Evolutionary conservation across 164 flowering plant species (phyloP).

Genomic region (Dillenia turbinata): DNA sequence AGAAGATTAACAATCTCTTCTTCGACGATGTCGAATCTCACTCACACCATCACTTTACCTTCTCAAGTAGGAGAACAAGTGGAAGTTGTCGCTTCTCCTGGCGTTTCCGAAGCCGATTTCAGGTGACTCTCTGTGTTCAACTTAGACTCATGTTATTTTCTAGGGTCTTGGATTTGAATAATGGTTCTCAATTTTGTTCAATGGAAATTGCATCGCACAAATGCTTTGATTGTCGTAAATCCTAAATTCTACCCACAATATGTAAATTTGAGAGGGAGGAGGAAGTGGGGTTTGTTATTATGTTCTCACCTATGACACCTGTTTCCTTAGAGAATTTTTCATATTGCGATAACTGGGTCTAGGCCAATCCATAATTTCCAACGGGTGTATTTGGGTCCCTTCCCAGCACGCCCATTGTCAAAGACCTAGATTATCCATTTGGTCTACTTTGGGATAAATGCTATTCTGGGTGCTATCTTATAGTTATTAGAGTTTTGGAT

Average conservation of each 20-base stretch:
- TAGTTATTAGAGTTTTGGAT: not conserved
- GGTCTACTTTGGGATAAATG: not conserved
- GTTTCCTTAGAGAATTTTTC: too few relatives aligned
- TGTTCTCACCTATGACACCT: too few relatives aligned
- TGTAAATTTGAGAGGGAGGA: too few relatives aligned
- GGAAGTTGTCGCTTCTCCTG: slow-evolving; percentile 56
- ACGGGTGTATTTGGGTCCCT: not conserved
- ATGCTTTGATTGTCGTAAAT: too few relatives aligned
- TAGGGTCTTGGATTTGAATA: not conserved
- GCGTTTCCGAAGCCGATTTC: slow-evolving; percentile 64
- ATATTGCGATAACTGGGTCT: too few relatives aligned
- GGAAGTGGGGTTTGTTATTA: not conserved
- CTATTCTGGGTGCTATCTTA: not conserved
- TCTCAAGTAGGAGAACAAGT: slow-evolving; percentile 43
- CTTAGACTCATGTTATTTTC: not conserved
- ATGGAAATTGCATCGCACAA: too few relatives aligned
- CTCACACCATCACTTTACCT: slow-evolving; percentile 47
- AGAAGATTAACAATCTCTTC: too few relatives aligned
- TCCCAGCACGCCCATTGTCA: not conserved
- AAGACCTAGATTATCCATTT: not conserved
- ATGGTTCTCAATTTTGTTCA: not conserved
- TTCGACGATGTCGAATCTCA: slow-evolving; percentile 7
- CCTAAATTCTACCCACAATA: too few relatives aligned
- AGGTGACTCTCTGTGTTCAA: slow-evolving; percentile 24
- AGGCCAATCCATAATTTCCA: too few relatives aligned